phyloP scores from a whole-genome alignment of 768 basidiomycete species.

The Hericium alpestre region DNA sequence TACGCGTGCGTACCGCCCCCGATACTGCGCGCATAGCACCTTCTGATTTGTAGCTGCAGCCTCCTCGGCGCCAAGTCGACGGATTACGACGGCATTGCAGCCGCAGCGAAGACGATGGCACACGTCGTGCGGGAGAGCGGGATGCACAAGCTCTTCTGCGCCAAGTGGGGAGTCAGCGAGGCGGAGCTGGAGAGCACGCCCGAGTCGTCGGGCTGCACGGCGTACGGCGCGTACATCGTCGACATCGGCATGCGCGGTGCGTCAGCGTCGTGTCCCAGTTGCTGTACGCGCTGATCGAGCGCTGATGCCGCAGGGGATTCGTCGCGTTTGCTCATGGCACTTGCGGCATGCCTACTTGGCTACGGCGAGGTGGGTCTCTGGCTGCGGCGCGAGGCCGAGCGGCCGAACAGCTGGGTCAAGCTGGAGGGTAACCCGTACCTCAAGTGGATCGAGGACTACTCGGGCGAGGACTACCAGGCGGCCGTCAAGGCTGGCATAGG shows the following conservation, averaged over 20 bases:
- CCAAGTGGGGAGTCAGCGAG: slow-evolving; percentile 52
- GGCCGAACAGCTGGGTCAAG: slow-evolving; percentile 40
- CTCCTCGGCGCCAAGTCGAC: slow-evolving; percentile 72
- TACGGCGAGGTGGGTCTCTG: slow-evolving; percentile 90
- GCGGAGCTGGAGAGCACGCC: slow-evolving; percentile 50
- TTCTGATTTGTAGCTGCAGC: slow-evolving; percentile 22
- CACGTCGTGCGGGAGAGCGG: slow-evolving; percentile 57
- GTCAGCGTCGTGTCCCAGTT: neutral
- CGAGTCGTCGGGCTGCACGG: slow-evolving; percentile 65
- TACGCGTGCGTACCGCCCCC: slow-evolving; percentile 39
- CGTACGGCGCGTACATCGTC: slow-evolving; percentile 81
- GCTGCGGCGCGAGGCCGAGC: slow-evolving; percentile 49
- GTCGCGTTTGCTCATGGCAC: slow-evolving; percentile 64
- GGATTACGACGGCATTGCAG: slow-evolving; percentile 47
- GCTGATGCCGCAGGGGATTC: slow-evolving; percentile 43
- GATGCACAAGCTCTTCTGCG: slow-evolving; percentile 67
- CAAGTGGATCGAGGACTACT: slow-evolving; percentile 72
- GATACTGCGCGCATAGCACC: too few relatives aligned
- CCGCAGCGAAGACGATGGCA: slow-evolving; percentile 53
- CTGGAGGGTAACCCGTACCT: slow-evolving; percentile 66
- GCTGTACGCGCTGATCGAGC: neutral
- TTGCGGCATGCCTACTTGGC: slow-evolving; percentile 79
- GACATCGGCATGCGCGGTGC: slow-evolving; percentile 65
- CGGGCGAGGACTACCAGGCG: slow-evolving; percentile 55
- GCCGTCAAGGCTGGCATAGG: slow-evolving; percentile 70